Base-by-base conservation (phyloP, 2,329 filamentous ascomycete species). In the Aspergillus piperis region DNA sequence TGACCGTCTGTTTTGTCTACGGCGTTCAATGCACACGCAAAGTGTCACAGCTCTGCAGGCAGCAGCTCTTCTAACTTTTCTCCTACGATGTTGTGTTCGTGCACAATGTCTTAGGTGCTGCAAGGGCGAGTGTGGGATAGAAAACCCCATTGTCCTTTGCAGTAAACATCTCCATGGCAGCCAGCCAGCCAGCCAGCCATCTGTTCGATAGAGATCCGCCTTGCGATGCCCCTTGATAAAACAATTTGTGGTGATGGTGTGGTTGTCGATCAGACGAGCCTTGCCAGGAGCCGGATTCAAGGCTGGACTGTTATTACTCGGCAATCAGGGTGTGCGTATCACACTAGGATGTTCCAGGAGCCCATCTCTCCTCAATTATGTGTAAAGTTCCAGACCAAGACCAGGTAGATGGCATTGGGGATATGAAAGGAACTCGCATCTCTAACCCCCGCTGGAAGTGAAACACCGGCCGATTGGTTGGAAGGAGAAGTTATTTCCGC, bases 381-480 rank as follows among this genome's bases (percentile, higher is more conserved):
- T 8, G 41, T 17, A 42, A 39, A 55, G 51, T 30, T 36, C 36
- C 51, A 41, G 25, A 41, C 38, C 36, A 54, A 44, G 17, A 13
- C n/a, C 25, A 36, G 11, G 51, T 53, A 36, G 21, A 32, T 19
- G 32, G 36, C 27, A 38, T 21, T 17, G 41, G 21, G 53, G 42
- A 23, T 44, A 32, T 47, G 23, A 55, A 54, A 36, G 42, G 53
- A 36, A 55, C 53, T 42, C 25, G 39, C 19, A 44, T 19, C 36
- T 25, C 38, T 23, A 11, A 39, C 19, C 42, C 53, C 41, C 36
- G 39, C 42, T 44, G 39, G 17, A 30, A 5, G 23, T 55, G 53
- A 55, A 55, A 55, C 53, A 55, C 39, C 53, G 53, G 53, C 53
- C 53, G 39, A 30, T 44, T n/a, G 39, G 39, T 44, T 38, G 39